Evolutionary conservation across 1,139 yeast species (phyloP).

Genomic region (Candida albicans): DNA sequence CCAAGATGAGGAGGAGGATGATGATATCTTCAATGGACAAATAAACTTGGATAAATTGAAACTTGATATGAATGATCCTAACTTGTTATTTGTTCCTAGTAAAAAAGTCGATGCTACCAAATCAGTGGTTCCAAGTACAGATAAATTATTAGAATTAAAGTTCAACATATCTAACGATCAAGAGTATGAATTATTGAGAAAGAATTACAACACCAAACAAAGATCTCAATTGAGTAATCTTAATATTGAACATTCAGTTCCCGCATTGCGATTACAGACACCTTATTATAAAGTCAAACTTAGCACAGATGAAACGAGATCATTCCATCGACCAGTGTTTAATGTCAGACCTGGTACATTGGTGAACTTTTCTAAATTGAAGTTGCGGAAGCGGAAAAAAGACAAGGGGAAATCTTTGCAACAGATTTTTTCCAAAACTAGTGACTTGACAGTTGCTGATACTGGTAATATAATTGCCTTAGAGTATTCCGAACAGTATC

Average conservation of each 20-base stretch:
- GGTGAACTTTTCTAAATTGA: constrained; percentile 73
- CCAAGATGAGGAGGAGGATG: constrained; percentile 64
- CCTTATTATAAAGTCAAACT: constrained; percentile 88
- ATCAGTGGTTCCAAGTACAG: constrained; percentile 50
- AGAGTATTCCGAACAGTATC: constrained; percentile 92
- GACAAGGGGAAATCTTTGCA: constrained; percentile 82
- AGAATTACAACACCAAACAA: constrained; percentile 86
- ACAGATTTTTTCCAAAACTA: constrained; percentile 68
- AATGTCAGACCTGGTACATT: constrained; percentile 74
- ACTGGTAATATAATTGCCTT: constrained; percentile 72
- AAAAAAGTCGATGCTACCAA: constrained; percentile 23
- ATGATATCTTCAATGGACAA: constrained; percentile 75
- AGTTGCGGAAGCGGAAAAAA: constrained; percentile 81
- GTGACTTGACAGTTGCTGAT: constrained; percentile 84
- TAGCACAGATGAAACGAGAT: constrained; percentile 67
- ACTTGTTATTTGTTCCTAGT: constrained; percentile 63
- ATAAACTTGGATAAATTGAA: constrained; percentile 46
- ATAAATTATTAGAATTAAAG: constrained; percentile 48
- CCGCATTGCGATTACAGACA: constrained; percentile 82
- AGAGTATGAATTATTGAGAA: constrained; percentile 78
- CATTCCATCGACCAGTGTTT: constrained; percentile 80
- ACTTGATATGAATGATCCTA: constrained; percentile 87
- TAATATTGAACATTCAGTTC: constrained; percentile 86
- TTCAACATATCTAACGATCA: constrained; percentile 88
- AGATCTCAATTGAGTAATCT: constrained; percentile 92